A percentile compares a stretch with the other conserved stretches of the same genome.
Conservation (phyloP, 441 rosid species). For the Pelargonium myrrhifolium region DNA sequence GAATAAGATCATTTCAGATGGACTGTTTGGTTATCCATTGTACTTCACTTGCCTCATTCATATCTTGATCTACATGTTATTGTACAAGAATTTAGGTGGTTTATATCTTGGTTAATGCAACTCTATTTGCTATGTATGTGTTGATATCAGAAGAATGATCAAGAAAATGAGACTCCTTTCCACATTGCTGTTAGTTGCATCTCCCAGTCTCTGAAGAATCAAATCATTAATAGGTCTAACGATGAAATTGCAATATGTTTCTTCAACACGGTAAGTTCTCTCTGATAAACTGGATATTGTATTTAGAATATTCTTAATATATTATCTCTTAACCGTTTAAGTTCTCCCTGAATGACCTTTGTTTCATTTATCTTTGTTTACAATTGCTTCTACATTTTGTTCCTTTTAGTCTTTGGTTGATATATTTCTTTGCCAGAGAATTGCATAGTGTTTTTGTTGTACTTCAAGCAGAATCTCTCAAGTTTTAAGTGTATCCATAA, state of each 20-base stretch:
- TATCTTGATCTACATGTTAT: neutral
- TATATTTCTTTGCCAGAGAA: neutral
- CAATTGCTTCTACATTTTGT: neutral
- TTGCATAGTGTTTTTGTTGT: neutral
- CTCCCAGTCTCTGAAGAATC: slow-evolving; percentile 64
- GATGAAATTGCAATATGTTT: slow-evolving; percentile 90
- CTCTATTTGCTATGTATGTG: slow-evolving; percentile 14
- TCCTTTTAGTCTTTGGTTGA: neutral
- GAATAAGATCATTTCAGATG: neutral
- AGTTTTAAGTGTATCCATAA: neutral
- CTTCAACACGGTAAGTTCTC: slow-evolving; percentile 75
- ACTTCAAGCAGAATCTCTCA: slow-evolving; percentile 7
- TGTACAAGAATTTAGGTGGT: neutral
- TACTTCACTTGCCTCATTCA: neutral
- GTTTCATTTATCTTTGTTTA: neutral
- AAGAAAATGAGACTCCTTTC: slow-evolving; percentile 62
- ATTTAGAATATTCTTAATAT: neutral
- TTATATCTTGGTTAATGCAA: neutral
- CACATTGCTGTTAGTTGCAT: slow-evolving; percentile 65
- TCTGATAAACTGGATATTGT: slow-evolving; percentile 7
- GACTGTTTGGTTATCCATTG: neutral
- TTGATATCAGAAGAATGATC: slow-evolving; percentile 41
- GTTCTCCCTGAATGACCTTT: neutral
- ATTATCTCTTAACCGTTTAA: neutral
- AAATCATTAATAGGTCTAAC: slow-evolving; percentile 62